These are phyloP conservation scores for Piromyces sp. DNA, from an alignment of 192 early-diverging fungal species.

Conservation along the genomic window DNA sequence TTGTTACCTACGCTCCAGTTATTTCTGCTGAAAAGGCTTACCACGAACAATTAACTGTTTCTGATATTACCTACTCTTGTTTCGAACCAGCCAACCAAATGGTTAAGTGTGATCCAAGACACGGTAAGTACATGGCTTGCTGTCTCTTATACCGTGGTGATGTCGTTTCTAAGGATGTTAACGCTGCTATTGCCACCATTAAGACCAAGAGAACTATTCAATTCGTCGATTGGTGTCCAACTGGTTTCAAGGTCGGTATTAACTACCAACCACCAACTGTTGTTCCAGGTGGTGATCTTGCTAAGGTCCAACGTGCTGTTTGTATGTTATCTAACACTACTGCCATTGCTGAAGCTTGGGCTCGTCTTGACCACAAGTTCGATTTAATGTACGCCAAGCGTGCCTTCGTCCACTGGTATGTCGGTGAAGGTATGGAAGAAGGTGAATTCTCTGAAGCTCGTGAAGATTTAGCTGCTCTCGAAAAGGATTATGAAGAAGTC, in stretches of 20 bases:
- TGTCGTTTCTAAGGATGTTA: slow-evolving; percentile 96
- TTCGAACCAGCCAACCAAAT: slow-evolving; percentile 98
- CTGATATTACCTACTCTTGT: slow-evolving; percentile 90
- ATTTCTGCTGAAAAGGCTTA: slow-evolving; percentile 87
- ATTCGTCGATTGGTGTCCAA: slow-evolving; percentile 99
- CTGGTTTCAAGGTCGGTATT: slow-evolving; percentile 99
- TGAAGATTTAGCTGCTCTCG: slow-evolving; percentile 97
- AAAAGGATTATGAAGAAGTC: slow-evolving; percentile 99
- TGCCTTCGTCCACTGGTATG: slow-evolving; percentile 99
- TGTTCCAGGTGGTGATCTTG: slow-evolving; percentile 83
- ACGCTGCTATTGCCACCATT: slow-evolving; percentile 71
- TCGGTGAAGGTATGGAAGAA: slow-evolving; percentile 98
- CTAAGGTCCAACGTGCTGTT: slow-evolving; percentile 88
- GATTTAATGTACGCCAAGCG: slow-evolving; percentile 77
- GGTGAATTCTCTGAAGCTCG: slow-evolving; percentile 99
- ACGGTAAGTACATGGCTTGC: slow-evolving; percentile 98
- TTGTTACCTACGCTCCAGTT: slow-evolving; percentile 90
- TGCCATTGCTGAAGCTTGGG: slow-evolving; percentile 26
- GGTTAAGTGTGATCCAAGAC: slow-evolving; percentile 95
- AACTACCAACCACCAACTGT: slow-evolving; percentile 82
- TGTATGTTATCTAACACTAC: slow-evolving; percentile 99
- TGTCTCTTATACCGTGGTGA: slow-evolving; percentile 98
- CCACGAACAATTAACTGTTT: slow-evolving; percentile 89
- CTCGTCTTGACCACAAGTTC: slow-evolving; percentile 12
- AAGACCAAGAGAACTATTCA: slow-evolving; percentile 92